phyloP scores from a whole-genome alignment of 78 protist species.

The Dictyostelium intermedium region DNA sequence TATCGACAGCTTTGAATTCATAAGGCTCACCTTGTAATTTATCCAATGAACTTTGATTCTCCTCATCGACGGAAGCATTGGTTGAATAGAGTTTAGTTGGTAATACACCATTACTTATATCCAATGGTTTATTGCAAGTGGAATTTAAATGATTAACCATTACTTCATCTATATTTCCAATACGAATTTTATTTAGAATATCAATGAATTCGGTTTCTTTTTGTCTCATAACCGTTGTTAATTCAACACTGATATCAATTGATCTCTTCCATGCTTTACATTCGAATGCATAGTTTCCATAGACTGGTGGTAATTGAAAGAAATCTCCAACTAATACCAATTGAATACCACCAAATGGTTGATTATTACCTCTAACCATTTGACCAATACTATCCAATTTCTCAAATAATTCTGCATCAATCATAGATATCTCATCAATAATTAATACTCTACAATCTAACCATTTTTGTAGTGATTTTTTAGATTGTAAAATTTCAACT shows the following conservation, averaged over 20 bases:
- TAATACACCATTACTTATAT: constrained; percentile 61
- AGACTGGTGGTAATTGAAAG: constrained; percentile 93
- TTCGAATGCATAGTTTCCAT: constrained; percentile 66
- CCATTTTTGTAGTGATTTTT: constrained; percentile 35
- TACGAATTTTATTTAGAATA: constrained; percentile 22
- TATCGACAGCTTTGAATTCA: constrained; percentile 15
- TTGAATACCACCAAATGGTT: constrained; percentile 93
- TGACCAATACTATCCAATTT: constrained; percentile 66
- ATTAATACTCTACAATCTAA: constrained; percentile 70
- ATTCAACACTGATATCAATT: constrained; percentile 15
- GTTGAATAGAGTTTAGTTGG: constrained; percentile 67
- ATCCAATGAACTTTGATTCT: constrained; percentile 22
- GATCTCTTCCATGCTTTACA: constrained; percentile 25
- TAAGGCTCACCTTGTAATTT: constrained; percentile 15
- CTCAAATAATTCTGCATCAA: constrained; percentile 85
- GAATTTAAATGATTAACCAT: neutral
- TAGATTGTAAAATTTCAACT: neutral
- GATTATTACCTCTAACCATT: constrained; percentile 34
- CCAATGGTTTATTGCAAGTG: constrained; percentile 18
- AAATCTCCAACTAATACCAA: constrained; percentile 91
- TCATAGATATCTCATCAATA: constrained; percentile 94
- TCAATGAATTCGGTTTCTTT: constrained; percentile 32
- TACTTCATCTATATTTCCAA: neutral
- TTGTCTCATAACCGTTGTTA: constrained; percentile 70
- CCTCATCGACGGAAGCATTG: constrained; percentile 49